Conservation (phyloP, 1,139 yeast species). For the Hemisphaericaspora xylanilytica region DNA sequence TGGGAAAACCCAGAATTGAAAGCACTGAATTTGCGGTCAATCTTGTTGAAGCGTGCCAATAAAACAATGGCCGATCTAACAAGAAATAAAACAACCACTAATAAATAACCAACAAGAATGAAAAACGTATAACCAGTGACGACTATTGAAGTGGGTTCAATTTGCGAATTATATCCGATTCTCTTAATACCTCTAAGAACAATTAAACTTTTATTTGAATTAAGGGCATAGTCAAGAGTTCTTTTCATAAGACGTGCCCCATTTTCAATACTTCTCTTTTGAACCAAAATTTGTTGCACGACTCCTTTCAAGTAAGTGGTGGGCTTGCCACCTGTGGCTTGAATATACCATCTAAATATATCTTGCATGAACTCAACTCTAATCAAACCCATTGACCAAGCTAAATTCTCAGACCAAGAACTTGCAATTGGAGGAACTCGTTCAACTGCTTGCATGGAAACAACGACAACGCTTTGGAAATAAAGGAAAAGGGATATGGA, state of each 20-base stretch:
- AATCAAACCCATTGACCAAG: constrained; percentile 85
- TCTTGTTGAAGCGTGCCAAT: constrained; percentile 39
- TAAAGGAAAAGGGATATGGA: constrained; percentile 71
- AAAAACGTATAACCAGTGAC: constrained; percentile 77
- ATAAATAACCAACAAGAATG: constrained; percentile 58
- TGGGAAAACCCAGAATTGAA: constrained; percentile 53
- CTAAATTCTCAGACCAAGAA: constrained; percentile 77
- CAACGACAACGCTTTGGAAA: constrained; percentile 74
- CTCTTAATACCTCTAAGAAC: constrained; percentile 75
- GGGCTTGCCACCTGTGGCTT: constrained; percentile 76
- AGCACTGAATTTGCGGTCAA: constrained; percentile 46
- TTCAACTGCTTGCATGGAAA: constrained; percentile 70
- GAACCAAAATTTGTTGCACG: constrained; percentile 62
- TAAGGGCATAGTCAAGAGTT: constrained; percentile 30
- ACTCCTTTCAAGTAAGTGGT: constrained; percentile 56
- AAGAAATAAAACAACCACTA: constrained; percentile 48
- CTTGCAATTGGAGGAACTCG: constrained; percentile 76
- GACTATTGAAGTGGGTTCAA: constrained; percentile 73
- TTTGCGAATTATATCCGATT: constrained; percentile 62
- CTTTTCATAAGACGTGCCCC: constrained; percentile 20
- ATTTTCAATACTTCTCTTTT: constrained; percentile 19
- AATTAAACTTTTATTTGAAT: constrained; percentile 46
- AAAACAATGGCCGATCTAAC: constrained; percentile 51
- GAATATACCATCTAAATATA: constrained; percentile 78
- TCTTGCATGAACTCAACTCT: constrained; percentile 68